Percentiles rank a stretch among this genome's conserved stretches.
phyloP scores from a whole-genome alignment of 306 rosid genomes.

The Oxytropis ochrocephala region DNA sequence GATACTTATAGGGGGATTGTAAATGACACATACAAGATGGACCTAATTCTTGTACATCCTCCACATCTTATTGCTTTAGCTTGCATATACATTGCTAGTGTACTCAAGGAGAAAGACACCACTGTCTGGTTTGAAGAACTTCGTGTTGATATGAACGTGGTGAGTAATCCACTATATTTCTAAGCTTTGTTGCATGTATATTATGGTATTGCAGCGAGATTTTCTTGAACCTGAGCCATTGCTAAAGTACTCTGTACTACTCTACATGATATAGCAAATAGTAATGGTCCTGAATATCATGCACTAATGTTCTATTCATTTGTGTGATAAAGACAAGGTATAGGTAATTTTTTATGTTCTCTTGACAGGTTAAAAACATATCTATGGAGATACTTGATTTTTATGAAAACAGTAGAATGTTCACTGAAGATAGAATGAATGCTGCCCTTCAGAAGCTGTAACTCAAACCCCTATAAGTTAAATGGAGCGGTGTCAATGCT shows the following conservation, averaged over 20 bases:
- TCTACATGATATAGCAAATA: background rate
- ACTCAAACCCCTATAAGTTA: slow-evolving; percentile 31
- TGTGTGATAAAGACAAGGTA: background rate
- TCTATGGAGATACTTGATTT: slow-evolving; percentile 90
- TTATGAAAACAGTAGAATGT: slow-evolving; percentile 57
- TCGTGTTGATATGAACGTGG: slow-evolving; percentile 89
- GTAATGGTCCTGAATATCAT: background rate
- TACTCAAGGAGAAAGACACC: slow-evolving; percentile 68
- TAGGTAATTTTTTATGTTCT: background rate
- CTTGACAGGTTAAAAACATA: slow-evolving; percentile 79
- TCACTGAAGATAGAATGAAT: slow-evolving; percentile 50
- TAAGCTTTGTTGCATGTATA: background rate
- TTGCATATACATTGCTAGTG: slow-evolving; percentile 87
- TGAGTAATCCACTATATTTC: slow-evolving; percentile 34
- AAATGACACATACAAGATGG: slow-evolving; percentile 96
- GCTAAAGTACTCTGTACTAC: background rate
- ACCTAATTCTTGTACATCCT: slow-evolving; percentile 84
- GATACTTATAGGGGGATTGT: slow-evolving; percentile 65
- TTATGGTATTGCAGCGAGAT: background rate
- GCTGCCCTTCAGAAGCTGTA: slow-evolving; percentile 65
- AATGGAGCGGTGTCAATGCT: background rate
- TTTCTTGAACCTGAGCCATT: background rate
- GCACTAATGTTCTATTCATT: background rate
- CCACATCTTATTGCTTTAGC: slow-evolving; percentile 95
- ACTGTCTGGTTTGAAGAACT: slow-evolving; percentile 96